Percentiles rank a stretch among this genome's conserved stretches.
phyloP scores from a whole-genome alignment of 164 flowering plant species.

The Chimonanthus salicifolius region DNA sequence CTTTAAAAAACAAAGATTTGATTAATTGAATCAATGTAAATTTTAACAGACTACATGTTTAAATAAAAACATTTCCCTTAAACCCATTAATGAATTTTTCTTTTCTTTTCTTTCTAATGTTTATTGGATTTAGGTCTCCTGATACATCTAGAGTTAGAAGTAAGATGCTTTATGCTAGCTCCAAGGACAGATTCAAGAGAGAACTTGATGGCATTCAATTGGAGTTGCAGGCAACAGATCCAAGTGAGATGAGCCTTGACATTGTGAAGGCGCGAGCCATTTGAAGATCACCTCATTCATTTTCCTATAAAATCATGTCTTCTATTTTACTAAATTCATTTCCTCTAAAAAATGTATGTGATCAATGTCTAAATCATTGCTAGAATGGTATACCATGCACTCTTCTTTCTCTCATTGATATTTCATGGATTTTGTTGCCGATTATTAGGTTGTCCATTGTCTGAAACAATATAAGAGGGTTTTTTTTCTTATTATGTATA shows the following conservation, averaged over 20 bases:
- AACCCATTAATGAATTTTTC: too few species aligned
- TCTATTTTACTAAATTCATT: background rate
- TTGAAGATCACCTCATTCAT: constrained; percentile 10
- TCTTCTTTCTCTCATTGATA: background rate
- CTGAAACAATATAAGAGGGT: too few species aligned
- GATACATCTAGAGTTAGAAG: constrained; percentile 48
- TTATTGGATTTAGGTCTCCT: constrained; percentile 48
- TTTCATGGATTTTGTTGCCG: background rate
- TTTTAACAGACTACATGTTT: background rate
- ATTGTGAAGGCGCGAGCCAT: constrained; percentile 52
- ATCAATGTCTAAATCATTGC: background rate
- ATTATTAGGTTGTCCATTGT: too few species aligned
- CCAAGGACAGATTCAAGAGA: constrained; percentile 48
- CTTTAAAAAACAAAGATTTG: too few species aligned
- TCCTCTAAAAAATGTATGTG: background rate
- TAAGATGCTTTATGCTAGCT: constrained; percentile 82
- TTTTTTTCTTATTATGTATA: too few species aligned
- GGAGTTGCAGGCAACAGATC: constrained; percentile 71
- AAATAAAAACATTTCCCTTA: background rate
- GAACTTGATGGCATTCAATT: constrained; percentile 33
- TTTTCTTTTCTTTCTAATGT: background rate
- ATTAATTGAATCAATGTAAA: too few species aligned
- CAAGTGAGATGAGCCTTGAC: constrained; percentile 70
- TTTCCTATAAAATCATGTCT: background rate
- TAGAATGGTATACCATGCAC: background rate